phyloP scores from a whole-genome alignment of 2,329 filamentous ascomycete genomes.

The Neobulgaria alba region DNA sequence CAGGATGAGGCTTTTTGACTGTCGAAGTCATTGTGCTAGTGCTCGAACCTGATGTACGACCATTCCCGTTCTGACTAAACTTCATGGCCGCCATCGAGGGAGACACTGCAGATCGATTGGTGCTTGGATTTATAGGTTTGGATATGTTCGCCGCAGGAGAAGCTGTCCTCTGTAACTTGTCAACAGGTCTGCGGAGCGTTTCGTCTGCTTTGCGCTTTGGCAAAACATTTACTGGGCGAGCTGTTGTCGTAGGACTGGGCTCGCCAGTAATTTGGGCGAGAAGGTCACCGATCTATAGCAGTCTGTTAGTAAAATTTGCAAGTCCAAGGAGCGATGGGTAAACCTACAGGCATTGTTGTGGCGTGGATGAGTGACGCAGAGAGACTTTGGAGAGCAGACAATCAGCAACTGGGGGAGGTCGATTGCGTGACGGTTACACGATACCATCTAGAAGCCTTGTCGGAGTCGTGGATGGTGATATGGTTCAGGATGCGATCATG shows the following conservation, averaged over 20 bases:
- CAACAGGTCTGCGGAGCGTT: constrained; percentile 34
- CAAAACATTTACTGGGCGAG: constrained; percentile 15
- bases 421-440: no score
- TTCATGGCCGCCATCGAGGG: constrained; percentile 6
- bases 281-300: constrained; percentile 44
- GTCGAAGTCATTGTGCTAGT: constrained; percentile 3
- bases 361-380: background rate
- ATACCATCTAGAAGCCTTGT: no score
- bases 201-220: constrained; percentile 51
- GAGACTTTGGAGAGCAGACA: no score
- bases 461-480: no score
- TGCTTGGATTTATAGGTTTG: constrained; percentile 7
- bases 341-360: constrained; percentile 23
- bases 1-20: constrained; percentile 22
- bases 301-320: constrained; percentile 15
- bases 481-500: no score
- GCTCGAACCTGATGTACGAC: background rate
- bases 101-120: constrained; percentile 9
- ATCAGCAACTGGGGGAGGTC: no score
- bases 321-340: constrained; percentile 4
- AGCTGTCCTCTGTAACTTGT: constrained; percentile 36
- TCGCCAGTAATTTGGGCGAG: constrained; percentile 53
- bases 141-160: constrained; percentile 19
- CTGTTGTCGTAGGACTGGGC: constrained; percentile 29
- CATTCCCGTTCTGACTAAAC: background rate